Evolutionary conservation across 352 stramenopile genomes (phyloP).

Genomic region (Phytophthora sansomeana): DNA sequence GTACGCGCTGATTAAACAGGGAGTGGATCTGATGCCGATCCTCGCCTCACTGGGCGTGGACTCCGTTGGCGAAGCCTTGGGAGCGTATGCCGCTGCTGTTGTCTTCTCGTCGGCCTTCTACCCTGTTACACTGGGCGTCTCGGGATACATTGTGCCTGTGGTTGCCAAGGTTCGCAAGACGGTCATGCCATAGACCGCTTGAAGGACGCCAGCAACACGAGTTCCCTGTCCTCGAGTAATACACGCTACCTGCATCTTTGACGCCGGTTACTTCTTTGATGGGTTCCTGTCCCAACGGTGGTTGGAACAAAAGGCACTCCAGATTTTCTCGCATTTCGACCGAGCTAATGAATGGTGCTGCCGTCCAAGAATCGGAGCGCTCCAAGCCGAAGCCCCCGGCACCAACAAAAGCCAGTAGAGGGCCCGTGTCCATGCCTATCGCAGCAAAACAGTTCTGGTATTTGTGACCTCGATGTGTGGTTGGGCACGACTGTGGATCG

Average conservation of each 20-base stretch:
- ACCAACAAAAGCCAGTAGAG: neutral
- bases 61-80: constrained; percentile 72
- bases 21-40: constrained; percentile 84
- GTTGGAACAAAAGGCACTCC: neutral
- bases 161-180: constrained; percentile 67
- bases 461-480: constrained; percentile 67
- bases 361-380: constrained; percentile 51
- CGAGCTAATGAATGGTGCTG: constrained; percentile 41
- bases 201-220: neutral
- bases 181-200: constrained; percentile 46
- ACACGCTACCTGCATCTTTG: constrained; percentile 5
- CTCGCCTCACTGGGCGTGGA: constrained; percentile 76
- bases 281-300: constrained; percentile 14
- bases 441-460: constrained; percentile 35
- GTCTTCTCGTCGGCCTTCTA: constrained; percentile 85
- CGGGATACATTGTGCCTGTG: constrained; percentile 76
- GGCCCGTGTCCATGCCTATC: constrained; percentile 42
- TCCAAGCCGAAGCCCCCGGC: constrained; percentile 15
- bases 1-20: constrained; percentile 83
- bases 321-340: neutral
- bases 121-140: constrained; percentile 78
- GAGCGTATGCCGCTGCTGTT: constrained; percentile 80
- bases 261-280: neutral
- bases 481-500: constrained; percentile 59
- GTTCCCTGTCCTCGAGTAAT: constrained; percentile 10